These are phyloP conservation scores for Ceratobasidium sp. DNA, from an alignment of 1,284 basidiomycete genomes.

Conservation along the genomic window DNA sequence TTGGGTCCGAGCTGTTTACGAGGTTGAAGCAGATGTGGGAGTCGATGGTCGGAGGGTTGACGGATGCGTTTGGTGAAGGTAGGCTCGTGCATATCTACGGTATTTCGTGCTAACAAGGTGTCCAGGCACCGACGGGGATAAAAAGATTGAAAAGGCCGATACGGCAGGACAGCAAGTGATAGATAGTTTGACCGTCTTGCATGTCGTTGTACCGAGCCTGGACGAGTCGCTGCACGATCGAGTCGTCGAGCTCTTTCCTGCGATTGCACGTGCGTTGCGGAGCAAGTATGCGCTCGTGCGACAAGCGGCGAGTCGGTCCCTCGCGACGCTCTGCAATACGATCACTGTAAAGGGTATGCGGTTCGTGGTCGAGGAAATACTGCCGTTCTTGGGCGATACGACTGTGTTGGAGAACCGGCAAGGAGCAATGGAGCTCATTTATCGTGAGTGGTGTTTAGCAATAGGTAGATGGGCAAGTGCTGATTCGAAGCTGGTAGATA, in stretches of 20 bases:
- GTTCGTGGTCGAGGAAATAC: conserved; percentile 84
- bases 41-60: conserved; percentile 85
- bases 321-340: conserved; percentile 89
- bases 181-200: conserved; percentile 92
- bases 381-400: conserved; percentile 90
- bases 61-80: conserved; percentile 77
- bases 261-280: conserved; percentile 80
- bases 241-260: conserved; percentile 80
- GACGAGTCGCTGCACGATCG: conserved; percentile 78
- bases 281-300: conserved; percentile 92
- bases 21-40: conserved; percentile 94
- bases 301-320: conserved; percentile 86
- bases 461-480: background rate
- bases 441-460: conserved; percentile 71
- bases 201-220: conserved; percentile 83
- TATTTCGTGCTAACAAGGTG: conserved; percentile 57
- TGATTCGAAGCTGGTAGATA: conserved; percentile 67
- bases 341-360: conserved; percentile 90
- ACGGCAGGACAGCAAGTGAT: conserved; percentile 87
- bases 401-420: conserved; percentile 84
- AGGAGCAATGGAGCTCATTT: conserved; percentile 90
- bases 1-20: conserved; percentile 80
- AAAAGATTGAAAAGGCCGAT: conserved; percentile 73
- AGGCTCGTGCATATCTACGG: conserved; percentile 51
- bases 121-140: conserved; percentile 58